Conservation (phyloP, 1,284 basidiomycete genomes). For the Ceratobasidium sp. region DNA sequence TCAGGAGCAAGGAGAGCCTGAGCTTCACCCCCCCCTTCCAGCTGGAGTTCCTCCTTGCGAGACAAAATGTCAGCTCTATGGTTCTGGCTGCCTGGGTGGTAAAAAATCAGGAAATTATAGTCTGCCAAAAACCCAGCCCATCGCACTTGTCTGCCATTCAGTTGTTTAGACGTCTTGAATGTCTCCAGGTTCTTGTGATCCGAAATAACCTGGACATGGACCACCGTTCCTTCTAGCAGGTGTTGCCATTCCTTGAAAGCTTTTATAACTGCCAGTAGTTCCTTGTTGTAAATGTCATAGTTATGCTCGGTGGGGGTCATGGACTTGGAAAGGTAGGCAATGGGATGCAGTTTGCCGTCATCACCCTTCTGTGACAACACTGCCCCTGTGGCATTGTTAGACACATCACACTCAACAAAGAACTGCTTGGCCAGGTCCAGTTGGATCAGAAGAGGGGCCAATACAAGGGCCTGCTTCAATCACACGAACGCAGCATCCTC, state of each 20-base stretch:
- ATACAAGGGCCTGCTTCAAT: no score
- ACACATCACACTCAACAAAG: conserved; percentile 10
- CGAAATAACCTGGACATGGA: no score
- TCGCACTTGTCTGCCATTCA: conserved; percentile 57
- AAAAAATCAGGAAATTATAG: conserved; percentile 57
- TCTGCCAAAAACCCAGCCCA: conserved; percentile 56
- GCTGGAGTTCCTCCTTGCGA: conserved; percentile 53
- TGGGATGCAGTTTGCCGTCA: conserved; percentile 49
- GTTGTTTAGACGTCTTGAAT: no score
- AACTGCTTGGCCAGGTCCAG: neutral
- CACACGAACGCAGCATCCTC: no score
- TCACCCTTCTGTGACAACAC: conserved; percentile 50
- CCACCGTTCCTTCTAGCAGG: neutral
- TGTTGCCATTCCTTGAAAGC: neutral
- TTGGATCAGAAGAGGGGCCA: neutral
- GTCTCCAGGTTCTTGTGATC: no score
- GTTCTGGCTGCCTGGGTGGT: conserved; percentile 57
- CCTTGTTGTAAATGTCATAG: conserved; percentile 26
- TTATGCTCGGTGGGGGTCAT: neutral
- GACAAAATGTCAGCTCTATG: conserved; percentile 59
- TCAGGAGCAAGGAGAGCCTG: conserved; percentile 3
- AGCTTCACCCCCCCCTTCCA: conserved; percentile 20
- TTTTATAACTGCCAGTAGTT: neutral
- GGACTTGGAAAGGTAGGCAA: conserved; percentile 9
- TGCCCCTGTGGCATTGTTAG: conserved; percentile 21